Percentiles rank a stretch among this genome's conserved stretches.
Conservation (phyloP, 106 monocot species). For the Allium cepa region DNA sequence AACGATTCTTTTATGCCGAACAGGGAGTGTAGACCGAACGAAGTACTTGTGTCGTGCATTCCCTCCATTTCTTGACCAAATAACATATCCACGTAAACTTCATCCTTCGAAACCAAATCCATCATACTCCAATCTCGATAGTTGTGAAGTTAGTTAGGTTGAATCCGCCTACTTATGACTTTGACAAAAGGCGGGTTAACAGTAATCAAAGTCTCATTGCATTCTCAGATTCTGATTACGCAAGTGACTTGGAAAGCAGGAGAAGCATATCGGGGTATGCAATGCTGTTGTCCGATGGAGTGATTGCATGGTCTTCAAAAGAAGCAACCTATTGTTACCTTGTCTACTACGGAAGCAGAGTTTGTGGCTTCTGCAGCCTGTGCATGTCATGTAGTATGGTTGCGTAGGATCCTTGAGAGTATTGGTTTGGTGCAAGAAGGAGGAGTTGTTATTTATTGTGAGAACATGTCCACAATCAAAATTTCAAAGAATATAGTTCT, state of each 20-base stretch:
- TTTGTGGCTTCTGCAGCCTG: constrained; percentile 7
- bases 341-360: constrained; percentile 1
- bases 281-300: not conserved
- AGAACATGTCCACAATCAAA: constrained; percentile 1
- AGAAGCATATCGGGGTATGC: not conserved
- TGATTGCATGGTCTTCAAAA: constrained; percentile 1
- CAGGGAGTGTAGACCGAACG: no score
- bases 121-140: no score
- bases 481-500: constrained; percentile 4
- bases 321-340: not conserved
- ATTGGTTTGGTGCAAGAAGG: not conserved
- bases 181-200: no score
- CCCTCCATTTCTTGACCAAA: no score
- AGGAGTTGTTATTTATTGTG: not conserved
- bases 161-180: no score
- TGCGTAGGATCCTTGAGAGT: not conserved
- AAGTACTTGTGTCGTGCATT: no score
- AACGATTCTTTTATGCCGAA: no score
- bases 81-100: no score
- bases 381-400: constrained; percentile 1
- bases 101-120: no score
- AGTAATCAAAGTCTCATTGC: not conserved
- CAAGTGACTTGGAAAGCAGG: not conserved
- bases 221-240: constrained; percentile 1
- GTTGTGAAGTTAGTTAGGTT: no score